Base-by-base conservation (phyloP, 2,329 filamentous ascomycete genomes). In the Stachybotrys chartarum region DNA sequence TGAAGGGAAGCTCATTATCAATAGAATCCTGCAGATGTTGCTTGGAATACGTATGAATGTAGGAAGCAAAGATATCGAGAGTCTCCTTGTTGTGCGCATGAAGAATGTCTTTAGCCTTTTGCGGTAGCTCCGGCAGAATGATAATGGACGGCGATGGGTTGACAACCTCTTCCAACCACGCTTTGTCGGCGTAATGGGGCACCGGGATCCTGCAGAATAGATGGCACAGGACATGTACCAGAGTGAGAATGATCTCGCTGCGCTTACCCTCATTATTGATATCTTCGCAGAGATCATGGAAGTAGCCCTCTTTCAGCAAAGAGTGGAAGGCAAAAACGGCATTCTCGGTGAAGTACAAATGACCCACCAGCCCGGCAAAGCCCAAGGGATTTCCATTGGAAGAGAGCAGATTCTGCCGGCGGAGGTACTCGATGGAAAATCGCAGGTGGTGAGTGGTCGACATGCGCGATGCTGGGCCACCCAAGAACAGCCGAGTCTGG, bases 381-480 rank as follows among this genome's bases (percentile, higher is more conserved):
- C 92, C 89, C 12, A 91, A 70, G 0, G 89, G 87, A 1, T 69
- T 73, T 50, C 88, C 89, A 1, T 71, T 66, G 0, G 73, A 67
- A 4, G 81, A 83, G 8, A 93, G 74, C 0, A 93, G 78, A 48
- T 81, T 75, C 61, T 91, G 85, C 42, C 86, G 77, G 18, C 87
- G 80, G 1, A 93, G 76, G 61, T 91, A 93, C 60, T 93, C 88
- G 49, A 93, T 88, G 0, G 88, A 91, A 68, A 93, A 93, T 4
- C 89, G 81, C 7, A 93, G 69, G 64, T 92, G 88, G 65, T 93
- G 88, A 53, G 88, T 78, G 1, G 91, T 83, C 1, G 87, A 82
- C 66, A 86, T 81, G 63, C 84, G 85, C 52, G 84, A 83, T 47
- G 84, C 82, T 2, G 83, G 76, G 0, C 88, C 87, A 49, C 88